These are phyloP conservation scores for Triangularia setosa DNA, from an alignment of 2,329 filamentous ascomycete species.

Conservation along the genomic window DNA sequence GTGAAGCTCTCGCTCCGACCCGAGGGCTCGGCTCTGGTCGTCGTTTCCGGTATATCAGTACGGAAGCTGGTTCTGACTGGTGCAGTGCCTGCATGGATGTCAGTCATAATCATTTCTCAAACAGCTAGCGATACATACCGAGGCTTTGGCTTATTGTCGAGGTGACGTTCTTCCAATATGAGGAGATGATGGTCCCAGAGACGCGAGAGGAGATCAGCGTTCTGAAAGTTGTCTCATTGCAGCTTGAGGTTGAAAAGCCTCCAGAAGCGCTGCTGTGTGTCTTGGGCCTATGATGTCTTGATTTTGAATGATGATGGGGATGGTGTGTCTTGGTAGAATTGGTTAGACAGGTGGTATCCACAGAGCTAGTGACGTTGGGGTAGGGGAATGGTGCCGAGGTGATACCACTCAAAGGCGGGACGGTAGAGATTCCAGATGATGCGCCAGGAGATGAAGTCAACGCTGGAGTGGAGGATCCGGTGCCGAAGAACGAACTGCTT, in stretches of 20 bases:
- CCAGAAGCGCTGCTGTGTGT: neutral
- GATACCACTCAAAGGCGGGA: neutral
- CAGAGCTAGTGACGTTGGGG: slow-evolving; percentile 11
- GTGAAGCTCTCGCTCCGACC: neutral
- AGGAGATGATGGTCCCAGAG: slow-evolving; percentile 1
- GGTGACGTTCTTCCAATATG: slow-evolving; percentile 10
- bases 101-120: neutral
- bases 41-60: neutral
- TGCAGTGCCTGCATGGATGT: neutral
- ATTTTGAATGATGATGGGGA: slow-evolving; percentile 4
- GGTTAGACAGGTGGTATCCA: slow-evolving; percentile 24
- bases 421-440: neutral
- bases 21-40: neutral
- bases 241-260: slow-evolving; percentile 13
- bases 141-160: neutral
- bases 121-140: neutral
- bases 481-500: neutral
- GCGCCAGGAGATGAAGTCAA: neutral
- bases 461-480: neutral
- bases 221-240: slow-evolving; percentile 24
- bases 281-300: neutral
- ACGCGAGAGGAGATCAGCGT: slow-evolving; percentile 14
- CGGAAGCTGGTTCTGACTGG: neutral
- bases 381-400: slow-evolving; percentile 15
- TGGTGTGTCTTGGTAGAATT: slow-evolving; percentile 3